Conservation (phyloP, 1,284 basidiomycete genomes). For the Pterulicium gracile region DNA sequence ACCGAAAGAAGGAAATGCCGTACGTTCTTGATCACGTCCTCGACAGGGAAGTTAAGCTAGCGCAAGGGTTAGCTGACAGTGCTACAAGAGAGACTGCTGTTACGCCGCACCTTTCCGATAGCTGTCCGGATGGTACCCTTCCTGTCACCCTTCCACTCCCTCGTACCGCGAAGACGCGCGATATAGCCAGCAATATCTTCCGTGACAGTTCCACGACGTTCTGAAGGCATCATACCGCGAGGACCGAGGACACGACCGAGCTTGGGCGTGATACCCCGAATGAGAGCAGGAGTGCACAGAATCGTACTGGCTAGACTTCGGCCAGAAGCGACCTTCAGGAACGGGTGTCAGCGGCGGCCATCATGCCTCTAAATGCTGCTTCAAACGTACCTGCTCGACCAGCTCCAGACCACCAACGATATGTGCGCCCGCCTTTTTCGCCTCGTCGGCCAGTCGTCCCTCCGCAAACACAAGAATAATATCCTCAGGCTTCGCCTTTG, state of each 20-base stretch:
- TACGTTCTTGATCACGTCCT: constrained; percentile 74
- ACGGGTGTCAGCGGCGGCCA: constrained; percentile 7
- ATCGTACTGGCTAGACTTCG: constrained; percentile 71
- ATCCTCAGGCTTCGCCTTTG: constrained; percentile 60
- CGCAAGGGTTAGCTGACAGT: constrained; percentile 3
- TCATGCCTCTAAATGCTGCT: constrained; percentile 4
- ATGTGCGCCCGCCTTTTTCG: constrained; percentile 73
- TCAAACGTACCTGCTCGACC: constrained; percentile 57
- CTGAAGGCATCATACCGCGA: constrained; percentile 91
- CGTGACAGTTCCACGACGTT: constrained; percentile 88
- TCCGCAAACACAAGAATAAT: constrained; percentile 85
- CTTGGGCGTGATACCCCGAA: constrained; percentile 69
- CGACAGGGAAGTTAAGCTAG: constrained; percentile 64
- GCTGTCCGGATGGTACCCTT: constrained; percentile 76
- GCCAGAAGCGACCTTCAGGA: constrained; percentile 49
- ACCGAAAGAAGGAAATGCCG: constrained; percentile 73
- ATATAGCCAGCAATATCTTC: constrained; percentile 80
- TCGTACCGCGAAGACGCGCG: constrained; percentile 67
- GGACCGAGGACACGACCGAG: constrained; percentile 89
- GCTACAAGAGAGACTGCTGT: constrained; percentile 11
- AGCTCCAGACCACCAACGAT: constrained; percentile 82
- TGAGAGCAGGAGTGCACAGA: constrained; percentile 73
- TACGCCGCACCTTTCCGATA: constrained; percentile 58
- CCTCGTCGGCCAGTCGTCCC: constrained; percentile 65
- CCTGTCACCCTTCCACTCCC: constrained; percentile 92